Evolutionary conservation across 257 asterid genomes (phyloP).

Genomic region (Solanum appendiculatum): DNA sequence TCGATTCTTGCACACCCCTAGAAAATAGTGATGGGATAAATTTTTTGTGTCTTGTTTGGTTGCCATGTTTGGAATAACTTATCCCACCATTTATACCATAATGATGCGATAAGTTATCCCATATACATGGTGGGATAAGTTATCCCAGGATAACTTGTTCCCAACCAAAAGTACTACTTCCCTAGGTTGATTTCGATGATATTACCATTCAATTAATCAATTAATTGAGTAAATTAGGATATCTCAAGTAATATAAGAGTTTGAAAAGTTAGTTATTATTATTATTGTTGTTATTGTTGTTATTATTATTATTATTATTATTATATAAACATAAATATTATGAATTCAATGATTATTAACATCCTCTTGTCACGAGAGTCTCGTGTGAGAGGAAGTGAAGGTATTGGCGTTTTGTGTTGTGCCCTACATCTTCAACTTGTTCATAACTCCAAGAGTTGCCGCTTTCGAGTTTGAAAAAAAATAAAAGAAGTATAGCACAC

Average conservation of each 20-base stretch:
- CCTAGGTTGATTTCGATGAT: not conserved
- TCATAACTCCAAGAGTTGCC: not conserved
- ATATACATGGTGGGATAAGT: too few species aligned
- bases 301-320: too few species aligned
- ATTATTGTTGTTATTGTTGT: too few species aligned
- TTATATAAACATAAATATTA: not conserved
- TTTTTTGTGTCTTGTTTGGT: too few species aligned
- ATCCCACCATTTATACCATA: too few species aligned
- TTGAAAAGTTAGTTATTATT: not conserved
- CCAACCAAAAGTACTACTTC: not conserved
- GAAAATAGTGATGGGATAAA: too few species aligned
- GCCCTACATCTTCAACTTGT: not conserved
- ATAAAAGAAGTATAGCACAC: not conserved
- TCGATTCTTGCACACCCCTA: too few species aligned
- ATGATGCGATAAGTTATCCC: too few species aligned
- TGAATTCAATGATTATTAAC: not conserved
- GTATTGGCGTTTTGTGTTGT: not conserved
- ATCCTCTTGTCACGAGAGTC: not conserved
- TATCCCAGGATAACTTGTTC: too few species aligned
- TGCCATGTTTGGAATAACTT: too few species aligned
- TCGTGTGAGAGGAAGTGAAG: not conserved
- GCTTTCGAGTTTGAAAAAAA: not conserved
- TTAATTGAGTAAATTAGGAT: not conserved
- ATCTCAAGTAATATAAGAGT: not conserved
- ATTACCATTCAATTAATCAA: not conserved